phyloP scores from a whole-genome alignment of 2,329 filamentous ascomycete species.

The Botryotinia globosa region DNA sequence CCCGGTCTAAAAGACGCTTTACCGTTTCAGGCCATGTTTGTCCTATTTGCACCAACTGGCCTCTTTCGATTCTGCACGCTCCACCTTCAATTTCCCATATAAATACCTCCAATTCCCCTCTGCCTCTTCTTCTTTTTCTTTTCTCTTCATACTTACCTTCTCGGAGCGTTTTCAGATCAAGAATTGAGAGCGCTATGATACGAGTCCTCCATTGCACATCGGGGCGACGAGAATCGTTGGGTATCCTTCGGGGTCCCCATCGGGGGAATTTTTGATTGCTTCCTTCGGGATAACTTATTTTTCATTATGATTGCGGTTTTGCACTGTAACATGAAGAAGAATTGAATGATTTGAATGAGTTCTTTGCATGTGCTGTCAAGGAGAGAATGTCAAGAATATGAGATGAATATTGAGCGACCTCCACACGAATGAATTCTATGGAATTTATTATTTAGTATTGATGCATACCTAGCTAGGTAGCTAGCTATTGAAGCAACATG shows the following conservation, averaged over 20 bases:
- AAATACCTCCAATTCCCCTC: neutral
- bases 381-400: no score
- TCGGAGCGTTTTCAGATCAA: slow-evolving; percentile 35
- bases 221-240: slow-evolving; percentile 46
- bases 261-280: slow-evolving; percentile 41
- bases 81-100: neutral
- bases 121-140: slow-evolving; percentile 18
- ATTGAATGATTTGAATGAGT: neutral
- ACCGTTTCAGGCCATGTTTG: neutral
- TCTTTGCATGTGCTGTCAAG: neutral
- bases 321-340: slow-evolving; percentile 41
- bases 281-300: slow-evolving; percentile 29
- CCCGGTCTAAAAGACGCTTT: neutral
- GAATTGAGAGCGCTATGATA: slow-evolving; percentile 32
- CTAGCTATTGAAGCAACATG: neutral
- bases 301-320: slow-evolving; percentile 41
- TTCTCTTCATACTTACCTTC: slow-evolving; percentile 43
- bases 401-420: no score
- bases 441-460: no score
- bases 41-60: neutral
- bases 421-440: no score
- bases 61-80: neutral
- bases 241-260: slow-evolving; percentile 39
- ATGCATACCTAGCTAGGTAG: no score
- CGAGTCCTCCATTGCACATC: slow-evolving; percentile 58